phyloP scores from a whole-genome alignment of 208 protist genomes.

The Leishmania aethiopica region DNA sequence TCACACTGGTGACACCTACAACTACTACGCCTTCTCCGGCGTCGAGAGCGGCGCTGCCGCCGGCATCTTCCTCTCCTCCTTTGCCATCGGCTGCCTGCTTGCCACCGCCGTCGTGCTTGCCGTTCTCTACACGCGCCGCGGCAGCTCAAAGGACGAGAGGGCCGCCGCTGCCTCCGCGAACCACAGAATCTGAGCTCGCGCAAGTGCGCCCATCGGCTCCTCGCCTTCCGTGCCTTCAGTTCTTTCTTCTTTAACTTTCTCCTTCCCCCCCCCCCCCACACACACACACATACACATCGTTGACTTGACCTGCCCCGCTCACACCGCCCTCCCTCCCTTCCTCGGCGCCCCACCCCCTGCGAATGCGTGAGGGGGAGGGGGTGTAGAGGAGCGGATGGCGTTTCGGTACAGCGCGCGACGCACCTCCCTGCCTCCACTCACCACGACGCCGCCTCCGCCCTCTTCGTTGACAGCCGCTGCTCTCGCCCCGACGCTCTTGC shows the following conservation, averaged over 20 bases:
- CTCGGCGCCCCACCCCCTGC: too few species aligned
- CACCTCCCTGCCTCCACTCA: too few species aligned
- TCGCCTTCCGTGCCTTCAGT: background rate
- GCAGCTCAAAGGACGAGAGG: background rate
- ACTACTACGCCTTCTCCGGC: constrained; percentile 30
- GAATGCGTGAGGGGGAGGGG: too few species aligned
- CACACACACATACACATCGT: too few species aligned
- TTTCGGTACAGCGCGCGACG: too few species aligned
- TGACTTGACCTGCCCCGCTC: too few species aligned
- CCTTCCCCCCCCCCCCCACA: background rate
- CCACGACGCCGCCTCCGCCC: too few species aligned
- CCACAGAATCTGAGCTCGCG: background rate
- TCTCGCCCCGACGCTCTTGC: background rate
- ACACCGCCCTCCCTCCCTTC: too few species aligned
- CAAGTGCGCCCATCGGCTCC: background rate
- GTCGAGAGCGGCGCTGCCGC: constrained; percentile 16
- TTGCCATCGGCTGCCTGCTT: constrained; percentile 16
- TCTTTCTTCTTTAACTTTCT: background rate
- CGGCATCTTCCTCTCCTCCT: constrained; percentile 23
- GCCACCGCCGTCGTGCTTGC: constrained; percentile 10
- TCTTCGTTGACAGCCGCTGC: background rate
- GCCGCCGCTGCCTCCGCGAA: background rate
- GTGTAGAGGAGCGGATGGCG: too few species aligned
- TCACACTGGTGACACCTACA: constrained; percentile 23
- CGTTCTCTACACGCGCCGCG: background rate